These are phyloP conservation scores for Jimgerdemannia lactiflua DNA, from an alignment of 192 early-diverging fungal genomes.

Conservation along the genomic window DNA sequence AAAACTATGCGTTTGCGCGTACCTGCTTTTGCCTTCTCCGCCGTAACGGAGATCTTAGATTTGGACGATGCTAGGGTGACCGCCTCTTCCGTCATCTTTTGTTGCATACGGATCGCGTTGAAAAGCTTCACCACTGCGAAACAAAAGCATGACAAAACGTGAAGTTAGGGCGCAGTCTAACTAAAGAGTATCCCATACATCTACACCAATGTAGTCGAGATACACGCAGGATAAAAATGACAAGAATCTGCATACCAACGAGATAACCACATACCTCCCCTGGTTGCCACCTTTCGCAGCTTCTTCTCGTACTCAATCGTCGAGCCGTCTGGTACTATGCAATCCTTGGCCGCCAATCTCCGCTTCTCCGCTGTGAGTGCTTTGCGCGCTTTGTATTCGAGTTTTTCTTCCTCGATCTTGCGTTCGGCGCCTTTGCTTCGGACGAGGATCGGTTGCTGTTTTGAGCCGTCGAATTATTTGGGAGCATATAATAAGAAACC, in stretches of 20 bases:
- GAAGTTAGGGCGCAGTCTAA: neutral
- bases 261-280: slow-evolving; percentile 64
- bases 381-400: slow-evolving; percentile 82
- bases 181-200: slow-evolving; percentile 8
- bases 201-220: slow-evolving; percentile 1
- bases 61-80: slow-evolving; percentile 50
- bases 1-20: slow-evolving; percentile 7
- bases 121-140: slow-evolving; percentile 85
- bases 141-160: slow-evolving; percentile 10
- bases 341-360: slow-evolving; percentile 57
- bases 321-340: slow-evolving; percentile 71
- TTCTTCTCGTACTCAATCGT: slow-evolving; percentile 86
- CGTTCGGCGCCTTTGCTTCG: slow-evolving; percentile 77
- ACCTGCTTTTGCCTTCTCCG: slow-evolving; percentile 44
- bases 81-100: slow-evolving; percentile 71
- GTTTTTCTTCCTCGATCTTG: slow-evolving; percentile 79
- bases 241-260: neutral
- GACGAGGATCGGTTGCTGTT: slow-evolving; percentile 76
- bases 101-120: slow-evolving; percentile 89
- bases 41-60: slow-evolving; percentile 34
- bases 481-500: neutral
- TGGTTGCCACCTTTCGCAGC: slow-evolving; percentile 86
- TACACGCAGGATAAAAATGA: neutral
- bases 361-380: slow-evolving; percentile 72
- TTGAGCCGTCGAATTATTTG: slow-evolving; percentile 1